Conservation (phyloP, 306 rosid genomes). For the Prunus dulcis region DNA sequence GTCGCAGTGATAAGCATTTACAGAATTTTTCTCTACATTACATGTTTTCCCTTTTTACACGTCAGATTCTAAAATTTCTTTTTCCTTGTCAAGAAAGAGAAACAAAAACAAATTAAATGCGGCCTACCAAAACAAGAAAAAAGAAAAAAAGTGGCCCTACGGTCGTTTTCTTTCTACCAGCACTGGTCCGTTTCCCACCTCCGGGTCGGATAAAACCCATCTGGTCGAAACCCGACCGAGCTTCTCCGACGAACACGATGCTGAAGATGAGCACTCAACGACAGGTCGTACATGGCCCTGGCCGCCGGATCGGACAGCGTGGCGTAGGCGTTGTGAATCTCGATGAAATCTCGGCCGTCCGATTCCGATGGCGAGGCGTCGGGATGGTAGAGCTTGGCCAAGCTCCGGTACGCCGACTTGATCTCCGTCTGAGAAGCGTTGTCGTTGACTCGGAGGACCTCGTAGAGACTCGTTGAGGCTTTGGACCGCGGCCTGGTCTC, state of each 20-base stretch:
- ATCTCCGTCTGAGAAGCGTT: constrained; percentile 47
- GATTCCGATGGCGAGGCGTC: constrained; percentile 41
- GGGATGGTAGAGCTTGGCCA: constrained; percentile 65
- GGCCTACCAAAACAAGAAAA: not conserved
- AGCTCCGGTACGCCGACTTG: constrained; percentile 47
- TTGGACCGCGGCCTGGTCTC: not conserved
- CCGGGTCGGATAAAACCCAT: constrained; percentile 49
- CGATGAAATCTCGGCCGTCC: constrained; percentile 55
- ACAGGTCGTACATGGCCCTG: constrained; percentile 59
- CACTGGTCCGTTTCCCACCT: constrained; percentile 98
- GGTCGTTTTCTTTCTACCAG: constrained; percentile 49
- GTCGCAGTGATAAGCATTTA: not conserved
- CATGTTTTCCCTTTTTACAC: not conserved
- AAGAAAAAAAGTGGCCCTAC: not conserved
- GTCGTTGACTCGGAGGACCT: constrained; percentile 34
- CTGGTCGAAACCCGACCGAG: constrained; percentile 9
- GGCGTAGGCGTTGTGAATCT: constrained; percentile 72
- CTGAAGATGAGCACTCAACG: constrained; percentile 30
- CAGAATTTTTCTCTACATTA: not conserved
- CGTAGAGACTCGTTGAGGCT: constrained; percentile 34
- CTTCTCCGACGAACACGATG: constrained; percentile 11
- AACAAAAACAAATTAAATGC: not conserved
- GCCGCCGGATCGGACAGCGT: constrained; percentile 84
- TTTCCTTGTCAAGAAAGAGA: not conserved
- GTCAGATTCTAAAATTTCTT: not conserved